Evolutionary conservation across 257 asterid genomes (phyloP).

Genomic region (Osmanthus fragrans): DNA sequence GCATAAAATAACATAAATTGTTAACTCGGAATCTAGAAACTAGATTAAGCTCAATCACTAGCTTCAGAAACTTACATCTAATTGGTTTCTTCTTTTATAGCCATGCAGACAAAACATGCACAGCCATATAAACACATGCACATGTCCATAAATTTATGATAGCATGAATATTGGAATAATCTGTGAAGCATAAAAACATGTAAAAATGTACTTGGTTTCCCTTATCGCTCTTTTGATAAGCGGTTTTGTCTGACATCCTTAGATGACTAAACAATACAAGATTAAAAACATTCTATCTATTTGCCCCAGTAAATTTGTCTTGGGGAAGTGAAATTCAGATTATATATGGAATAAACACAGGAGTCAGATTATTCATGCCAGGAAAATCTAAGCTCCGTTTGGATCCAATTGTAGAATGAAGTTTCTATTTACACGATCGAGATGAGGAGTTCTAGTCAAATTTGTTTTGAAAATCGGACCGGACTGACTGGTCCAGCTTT

Average conservation of each 20-base stretch:
- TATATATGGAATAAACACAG: background rate
- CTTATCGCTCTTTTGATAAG: background rate
- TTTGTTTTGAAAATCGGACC: background rate
- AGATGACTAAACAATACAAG: background rate
- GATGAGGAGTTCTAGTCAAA: background rate
- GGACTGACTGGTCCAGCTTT: background rate
- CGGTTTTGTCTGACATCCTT: background rate
- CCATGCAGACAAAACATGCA: background rate
- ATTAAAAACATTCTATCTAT: background rate
- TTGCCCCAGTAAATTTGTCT: background rate
- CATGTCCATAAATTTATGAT: background rate
- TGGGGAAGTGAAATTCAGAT: background rate
- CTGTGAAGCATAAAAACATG: background rate
- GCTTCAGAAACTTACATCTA: background rate
- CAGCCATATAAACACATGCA: background rate
- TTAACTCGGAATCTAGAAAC: background rate
- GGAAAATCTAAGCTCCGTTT: background rate
- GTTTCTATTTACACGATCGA: background rate
- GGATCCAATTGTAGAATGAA: background rate
- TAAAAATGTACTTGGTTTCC: background rate
- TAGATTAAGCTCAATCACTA: background rate
- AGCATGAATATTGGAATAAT: background rate
- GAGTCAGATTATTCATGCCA: background rate
- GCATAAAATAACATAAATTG: background rate
- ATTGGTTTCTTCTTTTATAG: background rate